Percentiles rank a stretch among this genome's conserved stretches.
These are phyloP conservation scores for Sarcomyxa edulis DNA, from an alignment of 768 basidiomycete genomes.

Conservation along the genomic window DNA sequence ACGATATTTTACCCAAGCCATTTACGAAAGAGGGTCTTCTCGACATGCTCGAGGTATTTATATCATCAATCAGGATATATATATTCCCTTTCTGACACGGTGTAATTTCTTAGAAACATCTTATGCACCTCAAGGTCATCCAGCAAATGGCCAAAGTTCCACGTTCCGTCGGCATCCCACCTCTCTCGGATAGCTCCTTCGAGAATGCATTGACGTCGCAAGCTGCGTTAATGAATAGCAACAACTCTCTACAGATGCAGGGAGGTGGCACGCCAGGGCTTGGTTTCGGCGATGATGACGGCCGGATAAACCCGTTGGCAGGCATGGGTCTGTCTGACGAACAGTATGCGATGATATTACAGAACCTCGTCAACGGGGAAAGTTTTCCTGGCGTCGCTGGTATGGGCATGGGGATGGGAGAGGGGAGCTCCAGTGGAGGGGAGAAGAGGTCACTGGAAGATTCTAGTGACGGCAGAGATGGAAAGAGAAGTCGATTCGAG, in stretches of 20 bases:
- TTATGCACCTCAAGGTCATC: slow-evolving; percentile 82
- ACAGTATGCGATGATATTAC: slow-evolving; percentile 77
- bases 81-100: neutral
- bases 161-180: slow-evolving; percentile 63
- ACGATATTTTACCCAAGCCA: slow-evolving; percentile 93
- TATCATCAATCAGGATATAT: neutral
- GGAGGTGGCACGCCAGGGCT: slow-evolving; percentile 12
- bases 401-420: slow-evolving; percentile 15
- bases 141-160: slow-evolving; percentile 69
- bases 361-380: slow-evolving; percentile 66
- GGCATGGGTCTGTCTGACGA: slow-evolving; percentile 88
- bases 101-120: slow-evolving; percentile 65
- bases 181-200: slow-evolving; percentile 48
- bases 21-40: slow-evolving; percentile 92
- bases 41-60: slow-evolving; percentile 83
- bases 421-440: slow-evolving; percentile 3
- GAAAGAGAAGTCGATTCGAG: slow-evolving; percentile 59
- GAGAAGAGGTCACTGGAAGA: slow-evolving; percentile 33
- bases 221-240: slow-evolving; percentile 15
- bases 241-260: slow-evolving; percentile 4
- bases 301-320: slow-evolving; percentile 75
- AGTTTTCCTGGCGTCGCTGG: slow-evolving; percentile 27
- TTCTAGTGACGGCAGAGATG: slow-evolving; percentile 35
- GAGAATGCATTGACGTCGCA: slow-evolving; percentile 49
- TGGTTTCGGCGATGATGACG: slow-evolving; percentile 38